phyloP scores from a whole-genome alignment of 148 eudicot species.

The Heliosperma pusillum region DNA sequence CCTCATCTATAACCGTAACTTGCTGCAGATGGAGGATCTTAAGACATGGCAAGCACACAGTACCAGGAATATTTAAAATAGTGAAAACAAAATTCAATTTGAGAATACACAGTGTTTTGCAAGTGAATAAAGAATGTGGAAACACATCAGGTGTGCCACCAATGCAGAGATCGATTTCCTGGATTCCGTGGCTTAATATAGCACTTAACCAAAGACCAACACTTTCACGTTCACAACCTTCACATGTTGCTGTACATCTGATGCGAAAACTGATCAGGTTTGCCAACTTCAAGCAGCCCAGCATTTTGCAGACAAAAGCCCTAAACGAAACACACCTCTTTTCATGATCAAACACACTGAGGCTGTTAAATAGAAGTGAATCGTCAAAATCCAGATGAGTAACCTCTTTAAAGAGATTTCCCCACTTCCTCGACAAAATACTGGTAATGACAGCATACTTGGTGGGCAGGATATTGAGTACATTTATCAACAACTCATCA shows the following conservation, averaged over 20 bases:
- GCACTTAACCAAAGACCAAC: background rate
- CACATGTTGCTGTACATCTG: background rate
- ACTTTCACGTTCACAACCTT: background rate
- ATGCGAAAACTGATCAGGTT: background rate
- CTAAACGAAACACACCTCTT: background rate
- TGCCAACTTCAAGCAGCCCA: background rate
- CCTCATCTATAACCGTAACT: background rate
- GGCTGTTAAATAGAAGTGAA: background rate
- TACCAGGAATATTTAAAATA: background rate
- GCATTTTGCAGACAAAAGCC: background rate
- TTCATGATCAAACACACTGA: background rate
- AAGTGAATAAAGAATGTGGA: background rate
- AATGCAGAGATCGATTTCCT: slow-evolving; percentile 6
- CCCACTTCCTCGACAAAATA: background rate
- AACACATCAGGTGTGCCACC: no score
- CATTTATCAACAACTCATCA: background rate
- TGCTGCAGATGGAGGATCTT: background rate
- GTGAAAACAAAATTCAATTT: background rate
- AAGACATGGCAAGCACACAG: slow-evolving; percentile 2
- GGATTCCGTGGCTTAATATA: background rate
- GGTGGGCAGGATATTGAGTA: slow-evolving; percentile 2
- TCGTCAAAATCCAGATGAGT: background rate
- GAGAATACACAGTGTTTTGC: background rate
- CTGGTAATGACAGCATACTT: background rate
- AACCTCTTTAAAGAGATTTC: background rate